Evolutionary conservation across 257 asterid species (phyloP).

Genomic region (Solanum arcanum): DNA sequence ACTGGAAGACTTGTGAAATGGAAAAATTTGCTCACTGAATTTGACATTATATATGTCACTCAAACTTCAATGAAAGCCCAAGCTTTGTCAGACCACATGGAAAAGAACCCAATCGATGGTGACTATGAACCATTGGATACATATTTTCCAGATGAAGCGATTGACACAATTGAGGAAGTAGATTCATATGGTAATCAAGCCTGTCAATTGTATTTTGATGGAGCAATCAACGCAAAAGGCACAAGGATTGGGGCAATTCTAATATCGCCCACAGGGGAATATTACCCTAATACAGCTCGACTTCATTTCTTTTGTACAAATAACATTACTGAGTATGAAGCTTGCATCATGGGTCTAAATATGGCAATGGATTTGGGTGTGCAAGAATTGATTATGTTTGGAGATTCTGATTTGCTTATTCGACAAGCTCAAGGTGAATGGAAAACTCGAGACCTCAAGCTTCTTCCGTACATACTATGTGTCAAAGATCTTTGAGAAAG

Average conservation of each 20-base stretch:
- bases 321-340: neutral
- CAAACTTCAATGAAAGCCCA: neutral
- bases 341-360: neutral
- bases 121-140: too few species aligned
- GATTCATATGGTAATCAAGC: too few species aligned
- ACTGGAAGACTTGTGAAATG: too few species aligned
- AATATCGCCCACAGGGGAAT: neutral
- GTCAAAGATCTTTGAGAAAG: too few species aligned
- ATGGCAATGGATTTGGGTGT: neutral
- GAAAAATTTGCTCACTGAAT: neutral
- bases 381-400: neutral
- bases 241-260: neutral
- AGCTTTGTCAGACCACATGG: too few species aligned
- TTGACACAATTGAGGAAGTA: too few species aligned
- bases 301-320: neutral
- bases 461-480: neutral
- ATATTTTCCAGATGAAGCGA: too few species aligned
- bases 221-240: too few species aligned
- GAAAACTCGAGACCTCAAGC: neutral
- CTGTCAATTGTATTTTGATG: too few species aligned
- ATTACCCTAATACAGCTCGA: neutral
- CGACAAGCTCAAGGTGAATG: neutral
- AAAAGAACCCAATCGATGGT: too few species aligned
- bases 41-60: neutral
- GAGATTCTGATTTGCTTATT: neutral